These are phyloP conservation scores for Gamsiella multidivaricata DNA, from an alignment of 192 early-diverging fungal species.

Conservation along the genomic window DNA sequence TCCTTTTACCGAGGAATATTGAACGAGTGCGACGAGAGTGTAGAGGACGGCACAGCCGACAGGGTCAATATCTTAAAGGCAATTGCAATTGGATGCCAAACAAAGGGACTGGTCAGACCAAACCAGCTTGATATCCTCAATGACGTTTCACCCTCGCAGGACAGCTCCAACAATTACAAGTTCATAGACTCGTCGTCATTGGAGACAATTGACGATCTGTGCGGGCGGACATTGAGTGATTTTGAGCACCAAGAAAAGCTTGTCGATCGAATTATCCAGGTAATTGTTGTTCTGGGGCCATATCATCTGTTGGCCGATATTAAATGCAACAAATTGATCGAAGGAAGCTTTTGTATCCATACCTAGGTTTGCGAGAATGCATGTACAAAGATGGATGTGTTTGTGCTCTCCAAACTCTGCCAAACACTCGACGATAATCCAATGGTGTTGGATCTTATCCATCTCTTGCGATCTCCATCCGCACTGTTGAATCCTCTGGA, in stretches of 20 bases:
- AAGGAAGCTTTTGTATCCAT: not conserved
- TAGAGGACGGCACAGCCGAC: constrained; percentile 17
- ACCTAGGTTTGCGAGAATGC: constrained; percentile 40
- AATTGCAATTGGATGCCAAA: constrained; percentile 20
- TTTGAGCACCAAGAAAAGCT: constrained; percentile 43
- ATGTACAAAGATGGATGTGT: constrained; percentile 24
- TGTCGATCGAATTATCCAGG: constrained; percentile 40
- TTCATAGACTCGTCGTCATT: not conserved
- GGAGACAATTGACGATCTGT: constrained; percentile 35
- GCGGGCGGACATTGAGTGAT: constrained; percentile 31
- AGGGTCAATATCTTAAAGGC: constrained; percentile 9
- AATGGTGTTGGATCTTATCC: constrained; percentile 32
- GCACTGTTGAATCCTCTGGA: constrained; percentile 34
- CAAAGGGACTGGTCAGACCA: constrained; percentile 18
- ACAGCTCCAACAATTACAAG: constrained; percentile 9
- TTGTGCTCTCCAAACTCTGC: constrained; percentile 35
- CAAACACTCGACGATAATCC: constrained; percentile 51
- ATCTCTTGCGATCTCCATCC: constrained; percentile 31
- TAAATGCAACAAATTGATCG: no score
- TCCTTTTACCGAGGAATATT: constrained; percentile 43
- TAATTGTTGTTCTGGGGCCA: not conserved
- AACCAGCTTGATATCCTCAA: constrained; percentile 27
- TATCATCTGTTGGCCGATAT: no score
- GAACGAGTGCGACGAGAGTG: constrained; percentile 38
- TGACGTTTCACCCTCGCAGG: not conserved